Evolutionary conservation across 257 asterid genomes (phyloP), one percentile per base, ranked within the genome.

Genomic region (Scutellaria barbata): DNA sequence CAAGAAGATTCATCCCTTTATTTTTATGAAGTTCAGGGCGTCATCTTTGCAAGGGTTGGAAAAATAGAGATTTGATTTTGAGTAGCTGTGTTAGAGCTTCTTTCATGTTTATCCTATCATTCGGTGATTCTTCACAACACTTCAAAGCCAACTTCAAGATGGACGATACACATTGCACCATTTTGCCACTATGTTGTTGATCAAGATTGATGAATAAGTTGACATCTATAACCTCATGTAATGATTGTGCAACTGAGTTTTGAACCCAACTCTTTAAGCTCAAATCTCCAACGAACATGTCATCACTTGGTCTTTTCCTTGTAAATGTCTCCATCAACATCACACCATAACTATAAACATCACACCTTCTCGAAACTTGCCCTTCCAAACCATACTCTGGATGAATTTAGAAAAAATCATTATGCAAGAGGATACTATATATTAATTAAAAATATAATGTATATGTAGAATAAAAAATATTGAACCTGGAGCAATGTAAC

Each of bases 321-420:
- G 74, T 77, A 56, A 77, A 77, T 8, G 66, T 59, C 52, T 77
- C 81, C 74, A 77, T 71, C 69, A 77, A 13, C 64, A 72, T 58
- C 25, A 76, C 66, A 5, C 77, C 81, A 25, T 70, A 76, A 25
- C 80, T 76, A 55, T 76, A 69, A 1, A 76, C 80, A 62, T 77
- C 81, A 35, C 77, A 46, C 47, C 46, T 77, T 10, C 55, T 64
- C 0, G 81, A 77, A n/a, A 77, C 74, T 6, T 22, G 14, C 13
- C 77, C 81, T 70, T 63, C 69, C 10, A 50, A 35, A 9, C 72
- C 72, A 50, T 66, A 66, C 48, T 66, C 71, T 66, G 22, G 0
- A 48, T 30, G 13, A 30, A 30, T 30, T 22, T n/a, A 3, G 2
- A 35, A 25, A 25, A 14, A 10, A 4, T 18, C 18, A 42, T 42